These are phyloP conservation scores for Aspergillus egyptiacus DNA, from an alignment of 495 filamentous ascomycete species.

Conservation along the genomic window DNA sequence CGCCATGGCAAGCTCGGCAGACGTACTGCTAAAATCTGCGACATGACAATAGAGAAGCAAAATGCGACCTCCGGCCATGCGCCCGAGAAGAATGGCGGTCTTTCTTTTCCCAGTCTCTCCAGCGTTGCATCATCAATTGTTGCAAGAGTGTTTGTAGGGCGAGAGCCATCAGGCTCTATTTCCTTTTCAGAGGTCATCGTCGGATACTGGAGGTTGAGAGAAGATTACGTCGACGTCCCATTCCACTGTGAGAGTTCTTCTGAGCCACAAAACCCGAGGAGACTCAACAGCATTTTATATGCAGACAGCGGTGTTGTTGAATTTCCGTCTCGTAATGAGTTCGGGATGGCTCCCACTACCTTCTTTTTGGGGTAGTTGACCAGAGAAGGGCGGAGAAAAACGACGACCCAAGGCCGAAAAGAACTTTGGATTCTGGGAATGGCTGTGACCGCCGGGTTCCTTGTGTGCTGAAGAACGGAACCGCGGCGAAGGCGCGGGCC, in stretches of 20 bases:
- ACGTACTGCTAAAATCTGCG: conserved; percentile 62
- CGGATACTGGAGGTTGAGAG: neutral
- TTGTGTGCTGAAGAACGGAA: neutral
- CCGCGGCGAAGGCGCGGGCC: neutral
- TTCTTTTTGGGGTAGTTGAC: conserved; percentile 4
- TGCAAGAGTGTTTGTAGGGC: neutral
- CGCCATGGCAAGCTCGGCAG: neutral
- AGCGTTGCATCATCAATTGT: neutral
- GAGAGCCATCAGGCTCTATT: neutral
- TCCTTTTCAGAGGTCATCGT: neutral
- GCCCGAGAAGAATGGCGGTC: conserved; percentile 60
- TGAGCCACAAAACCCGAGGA: no score
- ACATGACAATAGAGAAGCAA: conserved; percentile 65
- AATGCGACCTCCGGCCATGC: conserved; percentile 62
- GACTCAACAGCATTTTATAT: neutral
- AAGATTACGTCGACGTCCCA: neutral
- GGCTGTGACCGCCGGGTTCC: neutral
- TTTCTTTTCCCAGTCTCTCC: conserved; percentile 53
- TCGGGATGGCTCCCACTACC: neutral
- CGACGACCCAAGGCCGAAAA: neutral
- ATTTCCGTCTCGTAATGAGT: neutral
- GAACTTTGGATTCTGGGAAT: no score
- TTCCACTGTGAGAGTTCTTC: no score
- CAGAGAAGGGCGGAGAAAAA: neutral
- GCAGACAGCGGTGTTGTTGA: neutral